Base-by-base conservation (phyloP, 371 early-diverging fungal genomes). In the Rhizoclosmatium hyalinum region DNA sequence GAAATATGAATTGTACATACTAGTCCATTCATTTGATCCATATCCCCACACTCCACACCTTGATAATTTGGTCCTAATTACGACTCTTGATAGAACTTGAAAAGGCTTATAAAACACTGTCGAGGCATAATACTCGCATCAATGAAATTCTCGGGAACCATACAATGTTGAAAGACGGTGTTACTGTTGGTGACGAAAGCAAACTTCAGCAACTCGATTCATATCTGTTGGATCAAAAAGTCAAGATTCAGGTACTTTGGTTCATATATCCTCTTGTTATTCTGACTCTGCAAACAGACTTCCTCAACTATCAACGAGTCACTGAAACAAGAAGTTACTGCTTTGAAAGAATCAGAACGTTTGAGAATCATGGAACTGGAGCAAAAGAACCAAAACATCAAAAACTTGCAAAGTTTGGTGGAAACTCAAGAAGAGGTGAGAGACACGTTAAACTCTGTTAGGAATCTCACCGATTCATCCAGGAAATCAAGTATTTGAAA, bases 121-220 rank as follows among this genome's bases (percentile, higher is more conserved):
- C 72, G 19, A 55, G 39, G 24, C 72, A 71, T n/a, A 61, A 58
- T 44, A 45, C 46, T 4, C 42, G 62, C 12, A 43, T 71, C 32
- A 71, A 61, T 46, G 44, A 62, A 47, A 62, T 71, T 19, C 6
- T 71, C 6, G 50, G 17, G 21, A 19, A 8, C 8, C 32, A 54
- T 24, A 61, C 72, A n/a, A 21, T 32, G 19, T 43, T 71, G 19
- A 17, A 10, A 12, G 72, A 61, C 4, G 72, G 72, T 3, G 50
- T 71, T 61, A 10, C 60, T n/a, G 72, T 62, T 12, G 72, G 62
- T 5, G 72, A 71, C 39, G 72, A 71, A 4, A 44, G 61, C 42
- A 44, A 12, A 12, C 46, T 71, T n/a, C 10, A 62, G 5, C 6
- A 54, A 17, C 5, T 71, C 21, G n/a, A 71, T 6, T 46, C 47